phyloP scores from a whole-genome alignment of 2,329 filamentous ascomycete genomes.

The Knufia petricola region DNA sequence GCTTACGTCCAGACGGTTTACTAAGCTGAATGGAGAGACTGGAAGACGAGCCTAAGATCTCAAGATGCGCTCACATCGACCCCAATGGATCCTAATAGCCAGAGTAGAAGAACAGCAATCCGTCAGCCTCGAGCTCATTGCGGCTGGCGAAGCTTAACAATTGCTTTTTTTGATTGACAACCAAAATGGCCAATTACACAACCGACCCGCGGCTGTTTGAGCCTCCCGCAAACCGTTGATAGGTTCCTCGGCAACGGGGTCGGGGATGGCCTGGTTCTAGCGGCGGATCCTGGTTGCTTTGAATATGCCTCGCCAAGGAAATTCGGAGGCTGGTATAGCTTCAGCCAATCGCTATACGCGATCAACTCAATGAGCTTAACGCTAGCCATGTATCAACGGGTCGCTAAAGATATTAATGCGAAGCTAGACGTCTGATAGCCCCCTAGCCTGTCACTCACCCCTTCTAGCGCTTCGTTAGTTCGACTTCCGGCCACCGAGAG shows the following conservation, averaged over 20 bases:
- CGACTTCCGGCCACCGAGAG: neutral
- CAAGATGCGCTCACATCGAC: too few species aligned
- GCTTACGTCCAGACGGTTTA: too few species aligned
- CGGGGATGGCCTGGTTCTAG: neutral
- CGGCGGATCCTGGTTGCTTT: neutral
- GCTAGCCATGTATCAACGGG: neutral
- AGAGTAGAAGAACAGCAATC: too few species aligned
- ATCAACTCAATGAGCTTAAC: neutral
- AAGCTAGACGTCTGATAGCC: neutral
- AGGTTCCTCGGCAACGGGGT: neutral
- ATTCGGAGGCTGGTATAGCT: slow-evolving; percentile 5
- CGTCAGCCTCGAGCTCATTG: neutral
- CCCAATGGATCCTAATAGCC: too few species aligned
- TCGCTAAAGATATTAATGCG: neutral
- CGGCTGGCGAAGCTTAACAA: too few species aligned
- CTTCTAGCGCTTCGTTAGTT: neutral
- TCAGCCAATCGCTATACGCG: slow-evolving; percentile 8
- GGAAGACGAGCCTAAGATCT: too few species aligned
- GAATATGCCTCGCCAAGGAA: neutral
- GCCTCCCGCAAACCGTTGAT: neutral
- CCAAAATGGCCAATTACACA: neutral
- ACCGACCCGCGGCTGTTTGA: slow-evolving; percentile 6
- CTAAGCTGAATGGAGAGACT: too few species aligned
- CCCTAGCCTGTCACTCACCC: neutral
- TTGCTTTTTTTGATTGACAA: neutral